phyloP scores from a whole-genome alignment of 176 grass and related monocot genomes.

The Cymbopogon citratus region DNA sequence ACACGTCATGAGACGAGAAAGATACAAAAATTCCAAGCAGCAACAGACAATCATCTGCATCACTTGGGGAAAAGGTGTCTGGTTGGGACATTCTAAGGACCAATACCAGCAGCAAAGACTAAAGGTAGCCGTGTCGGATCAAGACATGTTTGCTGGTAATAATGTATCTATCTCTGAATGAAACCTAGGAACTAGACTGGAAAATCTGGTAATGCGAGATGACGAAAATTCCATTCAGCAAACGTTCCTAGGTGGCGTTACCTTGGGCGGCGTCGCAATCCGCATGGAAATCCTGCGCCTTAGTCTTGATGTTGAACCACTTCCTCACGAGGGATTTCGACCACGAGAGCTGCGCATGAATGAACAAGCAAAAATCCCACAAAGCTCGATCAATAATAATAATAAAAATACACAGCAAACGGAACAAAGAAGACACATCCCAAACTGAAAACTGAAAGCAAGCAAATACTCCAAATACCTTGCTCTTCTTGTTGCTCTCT shows the following conservation, averaged over 20 bases:
- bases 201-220: constrained; percentile 1
- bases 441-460: not conserved
- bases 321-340: constrained; percentile 90
- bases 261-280: constrained; percentile 58
- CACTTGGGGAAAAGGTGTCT: constrained; percentile 26
- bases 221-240: not conserved
- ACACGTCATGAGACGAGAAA: constrained; percentile 18
- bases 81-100: constrained; percentile 40
- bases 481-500: constrained; percentile 73
- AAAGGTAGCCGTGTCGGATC: not conserved
- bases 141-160: constrained; percentile 5
- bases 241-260: constrained; percentile 22
- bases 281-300: constrained; percentile 77
- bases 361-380: constrained; percentile 5
- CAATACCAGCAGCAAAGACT: not conserved
- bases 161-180: not conserved
- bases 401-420: constrained; percentile 15
- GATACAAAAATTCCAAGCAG: constrained; percentile 29
- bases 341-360: constrained; percentile 66
- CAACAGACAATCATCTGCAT: constrained; percentile 34
- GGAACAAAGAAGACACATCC: not conserved
- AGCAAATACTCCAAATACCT: constrained; percentile 63
- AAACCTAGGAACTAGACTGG: constrained; percentile 12
- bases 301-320: constrained; percentile 90
- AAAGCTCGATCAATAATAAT: constrained; percentile 10